Evolutionary conservation across 2,329 filamentous ascomycete genomes (phyloP), one percentile per base, ranked within the genome.

Genomic region (Diaporthe sp.): DNA sequence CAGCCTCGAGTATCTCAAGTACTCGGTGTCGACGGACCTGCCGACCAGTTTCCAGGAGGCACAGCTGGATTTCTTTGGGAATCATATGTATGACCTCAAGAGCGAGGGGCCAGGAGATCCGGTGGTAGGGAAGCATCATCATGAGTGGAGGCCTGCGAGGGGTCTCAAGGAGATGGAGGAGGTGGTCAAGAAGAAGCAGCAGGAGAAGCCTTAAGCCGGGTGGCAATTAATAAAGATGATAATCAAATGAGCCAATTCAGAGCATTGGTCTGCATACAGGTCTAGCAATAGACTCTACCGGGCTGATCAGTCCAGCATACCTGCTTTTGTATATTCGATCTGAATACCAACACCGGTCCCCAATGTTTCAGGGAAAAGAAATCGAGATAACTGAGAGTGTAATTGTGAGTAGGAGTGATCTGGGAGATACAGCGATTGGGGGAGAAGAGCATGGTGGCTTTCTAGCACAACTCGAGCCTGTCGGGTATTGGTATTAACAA

Each of bases 41-140:
- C 92, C 92, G 0, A 93, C 92, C 5, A 87, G 89, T 73, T 94
- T 94, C 79, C 92, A 92, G 83, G 92, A 94, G 82, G 92, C 92
- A 0, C 88, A 94, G 83, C 83, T 94, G 80, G 92, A 94, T 79
- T 93, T 91, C 79, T 94, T 94, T 80, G 92, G 92, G 0, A 87
- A 88, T 50, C 92, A 94, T 81, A 89, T 89, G 83, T 94, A 89
- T 80, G 91, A 93, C 79, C 84, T 87, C 76, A 88, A 88, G 77
- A 86, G 86, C 2, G 89, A 92, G 61, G 86, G 85, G 66, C 83
- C 86, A 3, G 87, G 88, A 2, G 82, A 85, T 74, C 86, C 89
- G 2, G 83, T 83, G 76, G 91, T 89, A 77, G 91, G 91, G 2
- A 86, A 88, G 77, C 86, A 91, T 81, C 91, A 92, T 79, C 92